Conservation (phyloP, 495 filamentous ascomycete species). For the Trichoderma reesei region DNA sequence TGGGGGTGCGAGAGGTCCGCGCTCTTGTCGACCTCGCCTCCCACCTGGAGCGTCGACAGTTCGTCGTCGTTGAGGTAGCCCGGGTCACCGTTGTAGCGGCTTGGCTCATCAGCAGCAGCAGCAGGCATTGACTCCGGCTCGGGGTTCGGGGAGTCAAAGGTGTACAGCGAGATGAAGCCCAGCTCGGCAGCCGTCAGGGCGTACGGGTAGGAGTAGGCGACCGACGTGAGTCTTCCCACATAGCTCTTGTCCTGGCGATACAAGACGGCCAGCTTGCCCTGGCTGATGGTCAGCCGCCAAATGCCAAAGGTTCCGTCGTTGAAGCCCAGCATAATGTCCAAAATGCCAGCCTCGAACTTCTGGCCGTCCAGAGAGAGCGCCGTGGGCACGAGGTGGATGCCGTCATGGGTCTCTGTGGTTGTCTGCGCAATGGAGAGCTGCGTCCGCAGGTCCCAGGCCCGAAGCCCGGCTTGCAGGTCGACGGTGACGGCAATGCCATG, state of each 20-base stretch:
- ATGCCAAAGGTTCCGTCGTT: conserved; percentile 62
- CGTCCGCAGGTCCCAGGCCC: conserved; percentile 66
- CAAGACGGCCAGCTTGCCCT: conserved; percentile 31
- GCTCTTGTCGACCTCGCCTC: conserved; percentile 1
- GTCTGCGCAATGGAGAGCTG: conserved; percentile 44
- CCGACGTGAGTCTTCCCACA: conserved; percentile 59
- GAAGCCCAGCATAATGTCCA: conserved; percentile 64
- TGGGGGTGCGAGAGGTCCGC: conserved; percentile 28
- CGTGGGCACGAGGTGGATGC: conserved; percentile 39
- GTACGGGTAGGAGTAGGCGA: conserved; percentile 69
- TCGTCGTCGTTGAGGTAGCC: background rate
- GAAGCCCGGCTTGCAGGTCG: conserved; percentile 58
- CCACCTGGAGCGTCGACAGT: background rate
- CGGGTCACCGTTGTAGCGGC: background rate
- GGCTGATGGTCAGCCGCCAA: conserved; percentile 46
- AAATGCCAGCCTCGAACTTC: conserved; percentile 21
- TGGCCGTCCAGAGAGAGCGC: conserved; percentile 55
- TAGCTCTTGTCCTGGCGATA: conserved; percentile 47
- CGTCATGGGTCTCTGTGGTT: conserved; percentile 20
- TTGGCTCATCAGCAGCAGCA: background rate
- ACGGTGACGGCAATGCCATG: conserved; percentile 70
- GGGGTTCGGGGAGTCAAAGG: conserved; percentile 35
- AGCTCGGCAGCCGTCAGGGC: conserved; percentile 64
- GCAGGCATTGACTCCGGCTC: background rate
- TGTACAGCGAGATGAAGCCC: conserved; percentile 67